Percentiles rank a stretch among this genome's conserved stretches.
Evolutionary conservation across 2,329 filamentous ascomycete species (phyloP).

Genomic region (Sarocladium kiliense): DNA sequence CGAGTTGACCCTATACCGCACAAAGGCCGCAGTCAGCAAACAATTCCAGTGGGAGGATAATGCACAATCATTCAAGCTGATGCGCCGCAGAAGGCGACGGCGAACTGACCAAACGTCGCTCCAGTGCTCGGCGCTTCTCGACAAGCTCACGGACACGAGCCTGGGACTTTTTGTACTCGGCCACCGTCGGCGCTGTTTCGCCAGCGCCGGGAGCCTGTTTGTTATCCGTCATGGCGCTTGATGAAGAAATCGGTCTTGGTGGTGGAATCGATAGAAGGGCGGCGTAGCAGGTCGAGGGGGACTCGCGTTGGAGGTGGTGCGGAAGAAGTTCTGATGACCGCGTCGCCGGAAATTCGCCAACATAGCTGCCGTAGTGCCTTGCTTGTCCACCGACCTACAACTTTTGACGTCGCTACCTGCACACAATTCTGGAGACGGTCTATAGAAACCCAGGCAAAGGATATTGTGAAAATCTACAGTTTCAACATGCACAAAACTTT

Average conservation of each 20-base stretch:
- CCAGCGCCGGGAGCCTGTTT: constrained; percentile 20
- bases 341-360: neutral
- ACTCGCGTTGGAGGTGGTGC: neutral
- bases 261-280: neutral
- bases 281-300: neutral
- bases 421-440: too few relatives aligned
- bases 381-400: too few relatives aligned
- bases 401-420: too few relatives aligned
- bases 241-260: neutral
- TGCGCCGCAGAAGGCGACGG: neutral
- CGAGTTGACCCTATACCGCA: constrained; percentile 35
- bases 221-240: constrained; percentile 27
- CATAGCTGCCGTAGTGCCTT: too few relatives aligned
- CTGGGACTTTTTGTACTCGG: constrained; percentile 47
- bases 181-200: constrained; percentile 30
- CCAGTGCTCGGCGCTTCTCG: constrained; percentile 34
- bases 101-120: constrained; percentile 30
- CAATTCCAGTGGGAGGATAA: neutral
- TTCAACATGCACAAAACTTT: too few relatives aligned
- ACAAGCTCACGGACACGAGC: constrained; percentile 42
- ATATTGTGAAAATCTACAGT: too few relatives aligned
- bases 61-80: neutral
- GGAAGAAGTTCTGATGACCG: neutral
- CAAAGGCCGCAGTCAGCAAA: neutral
- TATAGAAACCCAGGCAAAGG: too few relatives aligned